Percentiles rank a stretch among this genome's conserved stretches.
Evolutionary conservation across 352 stramenopile genomes (phyloP).

Genomic region (Blastocystis sp.): DNA sequence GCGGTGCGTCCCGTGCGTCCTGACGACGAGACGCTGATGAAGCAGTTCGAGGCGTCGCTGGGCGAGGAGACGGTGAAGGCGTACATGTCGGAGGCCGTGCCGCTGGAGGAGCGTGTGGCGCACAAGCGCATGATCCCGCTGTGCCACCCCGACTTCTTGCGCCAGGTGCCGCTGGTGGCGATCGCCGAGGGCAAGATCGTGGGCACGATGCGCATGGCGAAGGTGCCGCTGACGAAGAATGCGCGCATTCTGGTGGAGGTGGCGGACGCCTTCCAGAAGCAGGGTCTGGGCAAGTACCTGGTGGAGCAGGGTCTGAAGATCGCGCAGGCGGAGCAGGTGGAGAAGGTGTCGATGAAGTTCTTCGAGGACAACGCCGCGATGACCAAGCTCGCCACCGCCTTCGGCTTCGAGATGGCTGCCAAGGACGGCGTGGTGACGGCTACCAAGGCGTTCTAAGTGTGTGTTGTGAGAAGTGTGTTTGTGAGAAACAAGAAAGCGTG

Average conservation of each 20-base stretch:
- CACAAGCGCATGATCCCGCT: slow-evolving; percentile 34
- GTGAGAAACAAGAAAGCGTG: too few species aligned
- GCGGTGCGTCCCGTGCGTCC: slow-evolving; percentile 43
- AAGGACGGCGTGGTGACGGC: slow-evolving; percentile 31
- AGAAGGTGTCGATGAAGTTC: slow-evolving; percentile 46
- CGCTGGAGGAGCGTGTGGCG: background rate
- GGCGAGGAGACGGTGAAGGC: slow-evolving; percentile 32
- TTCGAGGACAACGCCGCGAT: slow-evolving; percentile 49
- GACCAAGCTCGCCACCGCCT: slow-evolving; percentile 19
- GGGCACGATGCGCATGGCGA: slow-evolving; percentile 4
- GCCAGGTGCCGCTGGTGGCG: background rate
- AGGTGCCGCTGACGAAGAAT: too few species aligned
- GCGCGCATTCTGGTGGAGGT: too few species aligned
- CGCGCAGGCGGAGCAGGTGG: slow-evolving; percentile 15
- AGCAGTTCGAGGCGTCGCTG: slow-evolving; percentile 29
- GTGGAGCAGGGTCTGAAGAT: slow-evolving; percentile 29
- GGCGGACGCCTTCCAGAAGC: slow-evolving; percentile 15
- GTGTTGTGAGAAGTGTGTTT: too few species aligned
- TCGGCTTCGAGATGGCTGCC: slow-evolving; percentile 17
- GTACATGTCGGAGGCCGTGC: slow-evolving; percentile 35
- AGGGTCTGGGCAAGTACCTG: slow-evolving; percentile 60
- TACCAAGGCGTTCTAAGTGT: slow-evolving; percentile 44
- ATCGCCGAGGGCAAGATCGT: slow-evolving; percentile 37
- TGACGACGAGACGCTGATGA: slow-evolving; percentile 55
- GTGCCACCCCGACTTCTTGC: slow-evolving; percentile 26